A percentile compares a stretch with the other conserved stretches of the same genome.
Conservation (phyloP, 495 filamentous ascomycete genomes). For the Usnea hakonensis region DNA sequence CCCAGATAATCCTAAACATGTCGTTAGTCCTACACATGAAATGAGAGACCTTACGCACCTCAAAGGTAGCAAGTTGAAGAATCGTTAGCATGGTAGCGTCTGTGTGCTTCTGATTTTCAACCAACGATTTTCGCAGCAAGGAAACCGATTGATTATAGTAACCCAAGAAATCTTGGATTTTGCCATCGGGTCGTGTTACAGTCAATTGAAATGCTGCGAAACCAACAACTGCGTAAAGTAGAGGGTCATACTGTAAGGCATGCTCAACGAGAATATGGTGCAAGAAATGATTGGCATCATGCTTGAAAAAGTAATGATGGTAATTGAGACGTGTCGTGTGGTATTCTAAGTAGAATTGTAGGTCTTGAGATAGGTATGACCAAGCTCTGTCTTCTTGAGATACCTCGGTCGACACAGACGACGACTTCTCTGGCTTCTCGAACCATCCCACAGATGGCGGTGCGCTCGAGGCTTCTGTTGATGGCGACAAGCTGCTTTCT, state of each 20-base stretch:
- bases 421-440: constrained; percentile 7
- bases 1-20: constrained; percentile 75
- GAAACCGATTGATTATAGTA: constrained; percentile 86
- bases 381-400: constrained; percentile 20
- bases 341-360: constrained; percentile 73
- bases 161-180: constrained; percentile 71
- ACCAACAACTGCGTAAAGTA: constrained; percentile 82
- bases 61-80: constrained; percentile 83
- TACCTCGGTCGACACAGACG: constrained; percentile 18
- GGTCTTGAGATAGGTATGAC: constrained; percentile 44
- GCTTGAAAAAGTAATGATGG: constrained; percentile 73
- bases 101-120: constrained; percentile 58
- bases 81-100: constrained; percentile 80
- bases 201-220: constrained; percentile 85
- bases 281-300: constrained; percentile 61
- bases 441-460: constrained; percentile 10
- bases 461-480: constrained; percentile 31
- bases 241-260: constrained; percentile 69
- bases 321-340: constrained; percentile 64
- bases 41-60: constrained; percentile 50
- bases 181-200: constrained; percentile 56
- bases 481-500: constrained; percentile 39
- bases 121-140: constrained; percentile 63
- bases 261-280: constrained; percentile 59
- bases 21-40: constrained; percentile 23